A percentile compares a stretch with the other conserved stretches of the same genome.
phyloP scores from a whole-genome alignment of 345 rosid species.

The Euphorbia lathyris region DNA sequence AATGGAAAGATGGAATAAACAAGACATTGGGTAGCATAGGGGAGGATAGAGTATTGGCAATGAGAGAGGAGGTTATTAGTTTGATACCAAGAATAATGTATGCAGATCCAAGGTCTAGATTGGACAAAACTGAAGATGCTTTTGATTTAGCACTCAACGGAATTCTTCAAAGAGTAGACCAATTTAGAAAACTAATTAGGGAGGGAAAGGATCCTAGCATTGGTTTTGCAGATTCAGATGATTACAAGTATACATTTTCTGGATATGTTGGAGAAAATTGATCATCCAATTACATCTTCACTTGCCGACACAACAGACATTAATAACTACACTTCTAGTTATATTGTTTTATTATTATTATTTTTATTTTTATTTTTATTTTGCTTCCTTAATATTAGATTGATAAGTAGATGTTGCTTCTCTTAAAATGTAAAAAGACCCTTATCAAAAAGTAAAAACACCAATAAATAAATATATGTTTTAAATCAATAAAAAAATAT shows the following conservation, averaged over 20 bases:
- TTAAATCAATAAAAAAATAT: no score
- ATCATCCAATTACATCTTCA: no score
- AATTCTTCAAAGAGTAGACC: constrained; percentile 25
- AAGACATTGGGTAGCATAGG: constrained; percentile 18
- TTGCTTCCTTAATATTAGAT: no score
- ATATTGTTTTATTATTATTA: no score
- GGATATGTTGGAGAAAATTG: constrained; percentile 18
- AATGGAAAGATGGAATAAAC: constrained; percentile 24
- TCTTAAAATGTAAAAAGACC: no score
- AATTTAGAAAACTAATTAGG: constrained; percentile 13
- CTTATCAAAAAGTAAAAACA: no score
- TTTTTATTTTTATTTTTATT: no score
- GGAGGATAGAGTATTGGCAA: constrained; percentile 8
- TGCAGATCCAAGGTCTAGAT: constrained; percentile 22
- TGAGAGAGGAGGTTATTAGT: constrained; percentile 27
- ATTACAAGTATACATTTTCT: constrained; percentile 24
- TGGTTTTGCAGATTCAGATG: constrained; percentile 32
- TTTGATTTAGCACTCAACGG: constrained; percentile 33
- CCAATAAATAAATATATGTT: no score
- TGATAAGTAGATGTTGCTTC: no score
- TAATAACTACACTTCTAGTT: no score
- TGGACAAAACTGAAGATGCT: constrained; percentile 22
- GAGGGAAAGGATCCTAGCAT: constrained; percentile 27
- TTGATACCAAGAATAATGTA: constrained; percentile 24
- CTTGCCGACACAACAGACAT: no score